Evolutionary conservation across 805 yeast genomes (phyloP), one percentile per base, ranked within the genome.

Genomic region (Zygosaccharomyces kombuchaensis): DNA sequence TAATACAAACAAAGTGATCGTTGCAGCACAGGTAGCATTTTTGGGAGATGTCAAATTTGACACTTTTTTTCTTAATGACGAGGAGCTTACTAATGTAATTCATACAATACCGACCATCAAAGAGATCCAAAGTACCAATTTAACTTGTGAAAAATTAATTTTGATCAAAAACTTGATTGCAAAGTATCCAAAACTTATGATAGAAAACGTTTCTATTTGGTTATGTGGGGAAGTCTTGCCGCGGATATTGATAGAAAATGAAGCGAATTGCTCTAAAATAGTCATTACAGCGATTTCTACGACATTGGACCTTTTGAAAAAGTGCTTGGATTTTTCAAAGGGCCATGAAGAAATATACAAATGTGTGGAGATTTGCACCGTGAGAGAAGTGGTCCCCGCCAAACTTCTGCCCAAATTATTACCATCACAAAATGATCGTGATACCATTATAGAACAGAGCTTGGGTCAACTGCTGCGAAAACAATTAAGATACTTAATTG

Each of bases 21-120:
- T 63, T 2, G 49, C 56, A 4, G 53, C 62, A 2, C 62, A 63
- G 19, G 44, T 57, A 2, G 43, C 59, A 13, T 52, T 63, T 26
- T 34, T 62, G 16, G 57, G 54, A 22, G 61, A 62, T 7, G 66
- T 61, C 35, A 57, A 53, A 37, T 59, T 55, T 29, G 57, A 60
- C 9, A 25, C 43, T 9, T 51, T 50, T 14, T 53, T 48, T 40
- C 34, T 57, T 4, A 36, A 44, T 2, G 37, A 45, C 2, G 29
- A 41, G 2, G 58, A 59, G 23, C 49, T 56, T 4, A 19, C 45
- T 17, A 22, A 35, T 12, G 27, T 63, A 4, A 40, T 61, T 7
- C 31, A 36, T 8, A 40, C 49, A 2, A 43, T 60, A 2, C 32
- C 47, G 14, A 29, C 49, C 10, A 52, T 60, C 23, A 62, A 54